Conservation (phyloP, 2,329 filamentous ascomycete species). For the Botrytis paeoniae region DNA sequence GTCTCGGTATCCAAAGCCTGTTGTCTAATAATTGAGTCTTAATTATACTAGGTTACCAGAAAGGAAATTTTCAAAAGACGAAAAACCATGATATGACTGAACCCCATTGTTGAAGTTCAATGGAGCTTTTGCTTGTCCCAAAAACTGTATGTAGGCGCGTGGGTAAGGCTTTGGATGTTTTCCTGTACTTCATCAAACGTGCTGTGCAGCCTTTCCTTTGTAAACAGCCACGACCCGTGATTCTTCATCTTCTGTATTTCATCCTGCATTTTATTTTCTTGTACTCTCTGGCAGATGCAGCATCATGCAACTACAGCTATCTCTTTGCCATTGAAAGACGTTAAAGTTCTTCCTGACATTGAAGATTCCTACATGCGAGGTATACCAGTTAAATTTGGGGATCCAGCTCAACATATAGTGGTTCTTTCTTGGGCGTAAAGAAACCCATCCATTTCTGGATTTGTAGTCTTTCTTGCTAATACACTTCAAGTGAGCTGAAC, state of each 20-base stretch:
- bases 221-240: not conserved
- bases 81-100: too few species aligned
- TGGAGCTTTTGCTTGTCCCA: not conserved
- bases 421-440: constrained; percentile 10
- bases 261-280: not conserved
- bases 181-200: not conserved
- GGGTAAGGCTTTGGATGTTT: not conserved
- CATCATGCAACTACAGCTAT: constrained; percentile 8
- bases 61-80: too few species aligned
- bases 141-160: not conserved
- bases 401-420: constrained; percentile 7
- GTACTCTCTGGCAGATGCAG: not conserved
- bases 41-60: too few species aligned
- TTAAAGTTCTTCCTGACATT: constrained; percentile 2
- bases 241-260: not conserved
- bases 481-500: not conserved
- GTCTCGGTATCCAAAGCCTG: too few species aligned
- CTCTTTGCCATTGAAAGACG: not conserved
- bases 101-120: too few species aligned
- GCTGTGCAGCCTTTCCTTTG: not conserved
- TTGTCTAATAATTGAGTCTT: too few species aligned
- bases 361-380: not conserved
- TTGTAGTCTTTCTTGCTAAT: not conserved
- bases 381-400: not conserved
- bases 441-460: too few species aligned